phyloP scores from a whole-genome alignment of 2,329 filamentous ascomycete species.

The Paraconiothyrium sp. region DNA sequence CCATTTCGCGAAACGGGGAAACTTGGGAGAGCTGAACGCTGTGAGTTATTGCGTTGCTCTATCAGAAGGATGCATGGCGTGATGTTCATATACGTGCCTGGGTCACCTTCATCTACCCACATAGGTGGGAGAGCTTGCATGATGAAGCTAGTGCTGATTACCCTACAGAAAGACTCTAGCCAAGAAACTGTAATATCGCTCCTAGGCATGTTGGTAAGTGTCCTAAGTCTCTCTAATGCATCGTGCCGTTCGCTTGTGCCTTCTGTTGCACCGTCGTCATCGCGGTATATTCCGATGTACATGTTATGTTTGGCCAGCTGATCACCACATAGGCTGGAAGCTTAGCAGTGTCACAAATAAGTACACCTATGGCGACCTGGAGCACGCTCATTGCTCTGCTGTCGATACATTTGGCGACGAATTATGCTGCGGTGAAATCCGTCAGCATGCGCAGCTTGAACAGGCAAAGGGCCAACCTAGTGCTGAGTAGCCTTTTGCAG shows the following conservation, averaged over 20 bases:
- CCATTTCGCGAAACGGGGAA: slow-evolving; percentile 88
- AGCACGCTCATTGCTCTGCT: slow-evolving; percentile 75
- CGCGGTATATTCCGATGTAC: slow-evolving; percentile 13
- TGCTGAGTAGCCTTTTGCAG: slow-evolving; percentile 65
- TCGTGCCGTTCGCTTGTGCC: slow-evolving; percentile 8
- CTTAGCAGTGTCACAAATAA: slow-evolving; percentile 79
- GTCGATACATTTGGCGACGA: slow-evolving; percentile 80
- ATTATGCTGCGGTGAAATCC: slow-evolving; percentile 83
- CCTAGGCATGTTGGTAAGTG: slow-evolving; percentile 77
- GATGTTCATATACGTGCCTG: slow-evolving; percentile 26
- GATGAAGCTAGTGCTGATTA: slow-evolving; percentile 32
- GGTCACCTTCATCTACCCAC: slow-evolving; percentile 17
- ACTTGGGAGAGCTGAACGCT: slow-evolving; percentile 91
- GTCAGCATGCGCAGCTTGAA: slow-evolving; percentile 88
- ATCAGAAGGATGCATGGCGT: slow-evolving; percentile 20
- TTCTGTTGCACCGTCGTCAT: not conserved
- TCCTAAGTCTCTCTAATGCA: slow-evolving; percentile 21
- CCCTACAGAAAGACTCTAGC: slow-evolving; percentile 78
- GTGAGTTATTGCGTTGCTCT: slow-evolving; percentile 52
- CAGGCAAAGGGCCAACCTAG: slow-evolving; percentile 82
- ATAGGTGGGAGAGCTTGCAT: slow-evolving; percentile 26
- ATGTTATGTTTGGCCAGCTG: slow-evolving; percentile 21
- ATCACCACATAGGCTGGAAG: slow-evolving; percentile 69
- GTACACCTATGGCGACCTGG: slow-evolving; percentile 77
- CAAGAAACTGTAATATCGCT: slow-evolving; percentile 95